These are phyloP conservation scores for Dendrothele bispora DNA, from an alignment of 768 basidiomycete genomes.

Conservation along the genomic window DNA sequence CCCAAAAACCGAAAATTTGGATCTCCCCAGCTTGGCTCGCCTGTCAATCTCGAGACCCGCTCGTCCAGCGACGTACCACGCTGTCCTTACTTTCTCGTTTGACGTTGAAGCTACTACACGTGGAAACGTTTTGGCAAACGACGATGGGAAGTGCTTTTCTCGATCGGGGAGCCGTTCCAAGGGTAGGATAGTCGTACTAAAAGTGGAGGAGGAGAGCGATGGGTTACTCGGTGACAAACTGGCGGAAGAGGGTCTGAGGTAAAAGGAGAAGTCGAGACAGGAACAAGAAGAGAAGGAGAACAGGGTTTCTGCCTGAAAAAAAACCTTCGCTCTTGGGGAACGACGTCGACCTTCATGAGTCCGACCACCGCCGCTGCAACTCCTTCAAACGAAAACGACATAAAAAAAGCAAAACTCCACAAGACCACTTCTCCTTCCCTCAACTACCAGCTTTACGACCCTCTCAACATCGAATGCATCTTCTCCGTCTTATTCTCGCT, in stretches of 20 bases:
- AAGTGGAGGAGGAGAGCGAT: constrained; percentile 58
- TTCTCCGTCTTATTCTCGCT: too few species aligned
- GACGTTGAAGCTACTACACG: constrained; percentile 88
- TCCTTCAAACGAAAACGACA: constrained; percentile 7
- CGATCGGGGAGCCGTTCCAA: constrained; percentile 91
- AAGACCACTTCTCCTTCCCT: not conserved
- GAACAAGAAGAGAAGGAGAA: constrained; percentile 22
- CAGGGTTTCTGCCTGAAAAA: too few species aligned
- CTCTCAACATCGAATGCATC: constrained; percentile 42
- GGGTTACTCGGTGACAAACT: constrained; percentile 7
- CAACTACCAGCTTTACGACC: constrained; percentile 32
- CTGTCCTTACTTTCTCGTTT: constrained; percentile 65
- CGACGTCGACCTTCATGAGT: not conserved
- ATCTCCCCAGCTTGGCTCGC: constrained; percentile 63
- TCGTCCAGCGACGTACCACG: constrained; percentile 52
- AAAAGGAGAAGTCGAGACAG: constrained; percentile 9
- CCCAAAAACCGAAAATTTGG: too few species aligned
- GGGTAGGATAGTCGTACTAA: constrained; percentile 79
- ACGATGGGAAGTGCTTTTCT: constrained; percentile 64
- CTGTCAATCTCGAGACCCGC: constrained; percentile 71
- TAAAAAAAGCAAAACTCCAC: constrained; percentile 9
- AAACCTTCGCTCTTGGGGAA: too few species aligned
- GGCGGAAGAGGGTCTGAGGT: constrained; percentile 10
- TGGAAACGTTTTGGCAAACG: constrained; percentile 48
- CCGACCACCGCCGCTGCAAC: not conserved